phyloP scores from a whole-genome alignment of 2,329 filamentous ascomycete genomes.

The Fusarium heterosporum region DNA sequence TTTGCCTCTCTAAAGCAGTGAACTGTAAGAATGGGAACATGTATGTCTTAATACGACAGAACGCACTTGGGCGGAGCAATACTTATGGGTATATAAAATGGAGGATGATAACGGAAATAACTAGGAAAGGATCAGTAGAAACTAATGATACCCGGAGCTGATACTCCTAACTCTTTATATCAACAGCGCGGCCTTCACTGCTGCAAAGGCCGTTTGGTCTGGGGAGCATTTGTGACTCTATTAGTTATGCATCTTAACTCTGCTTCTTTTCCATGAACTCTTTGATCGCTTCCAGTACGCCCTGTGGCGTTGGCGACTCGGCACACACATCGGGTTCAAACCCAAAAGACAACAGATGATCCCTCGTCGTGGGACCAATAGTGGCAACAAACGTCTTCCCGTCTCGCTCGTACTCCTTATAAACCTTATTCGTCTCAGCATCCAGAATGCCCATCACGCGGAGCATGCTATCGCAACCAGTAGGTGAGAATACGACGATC shows the following conservation, averaged over 20 bases:
- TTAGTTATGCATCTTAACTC: slow-evolving; percentile 22
- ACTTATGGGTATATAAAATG: slow-evolving; percentile 25
- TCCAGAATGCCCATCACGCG: slow-evolving; percentile 65
- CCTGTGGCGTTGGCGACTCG: slow-evolving; percentile 82
- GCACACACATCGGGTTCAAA: slow-evolving; percentile 85
- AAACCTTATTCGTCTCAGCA: slow-evolving; percentile 56
- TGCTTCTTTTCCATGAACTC: slow-evolving; percentile 40
- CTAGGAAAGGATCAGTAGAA: slow-evolving; percentile 30
- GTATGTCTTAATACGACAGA: slow-evolving; percentile 5
- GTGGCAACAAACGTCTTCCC: slow-evolving; percentile 77
- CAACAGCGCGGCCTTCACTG: neutral
- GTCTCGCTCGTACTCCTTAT: slow-evolving; percentile 43
- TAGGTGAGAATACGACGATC: slow-evolving; percentile 81
- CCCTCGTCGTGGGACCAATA: slow-evolving; percentile 92
- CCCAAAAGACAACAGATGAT: slow-evolving; percentile 75
- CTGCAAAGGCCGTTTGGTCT: neutral
- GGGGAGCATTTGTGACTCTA: neutral
- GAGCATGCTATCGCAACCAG: slow-evolving; percentile 72
- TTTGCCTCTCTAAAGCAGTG: slow-evolving; percentile 17
- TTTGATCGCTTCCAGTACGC: slow-evolving; percentile 77
- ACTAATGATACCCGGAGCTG: slow-evolving; percentile 48
- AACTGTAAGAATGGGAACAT: slow-evolving; percentile 3
- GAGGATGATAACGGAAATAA: slow-evolving; percentile 14
- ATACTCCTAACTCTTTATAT: slow-evolving; percentile 41
- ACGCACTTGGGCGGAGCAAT: neutral